Evolutionary conservation across 495 filamentous ascomycete genomes (phyloP).

Genomic region (Xylaria telfairii): DNA sequence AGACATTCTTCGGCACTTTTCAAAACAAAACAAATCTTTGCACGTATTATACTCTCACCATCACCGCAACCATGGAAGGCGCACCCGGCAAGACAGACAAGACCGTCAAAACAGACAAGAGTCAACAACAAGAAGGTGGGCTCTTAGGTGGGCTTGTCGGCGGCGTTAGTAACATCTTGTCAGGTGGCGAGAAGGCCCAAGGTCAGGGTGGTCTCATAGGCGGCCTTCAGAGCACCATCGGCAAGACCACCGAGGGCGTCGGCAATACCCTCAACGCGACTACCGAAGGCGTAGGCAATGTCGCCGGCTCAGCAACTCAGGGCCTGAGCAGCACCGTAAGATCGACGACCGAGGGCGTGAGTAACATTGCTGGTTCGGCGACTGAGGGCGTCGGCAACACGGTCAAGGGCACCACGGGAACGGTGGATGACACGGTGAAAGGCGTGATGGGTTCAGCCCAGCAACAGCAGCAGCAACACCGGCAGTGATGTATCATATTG

Average conservation of each 20-base stretch:
- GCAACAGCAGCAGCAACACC: constrained; percentile 6
- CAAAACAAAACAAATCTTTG: background rate
- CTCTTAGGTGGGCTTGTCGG: constrained; percentile 45
- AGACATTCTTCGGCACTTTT: background rate
- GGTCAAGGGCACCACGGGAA: constrained; percentile 29
- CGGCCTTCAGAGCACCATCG: constrained; percentile 40
- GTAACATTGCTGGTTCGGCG: constrained; percentile 38
- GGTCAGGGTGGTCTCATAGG: constrained; percentile 51
- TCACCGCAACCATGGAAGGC: constrained; percentile 11
- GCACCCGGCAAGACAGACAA: constrained; percentile 8
- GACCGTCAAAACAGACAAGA: constrained; percentile 7
- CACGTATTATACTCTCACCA: background rate
- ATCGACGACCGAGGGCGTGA: constrained; percentile 42
- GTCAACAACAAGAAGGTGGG: constrained; percentile 32
- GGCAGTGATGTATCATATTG: background rate
- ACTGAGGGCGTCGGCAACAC: constrained; percentile 35
- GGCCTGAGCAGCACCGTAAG: constrained; percentile 34
- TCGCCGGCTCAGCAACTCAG: constrained; percentile 39
- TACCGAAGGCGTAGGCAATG: constrained; percentile 41
- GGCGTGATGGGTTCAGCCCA: constrained; percentile 29
- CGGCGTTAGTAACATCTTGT: constrained; percentile 47
- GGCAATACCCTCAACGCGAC: constrained; percentile 38
- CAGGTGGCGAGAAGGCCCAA: constrained; percentile 47
- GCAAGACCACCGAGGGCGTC: constrained; percentile 45
- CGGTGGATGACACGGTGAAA: constrained; percentile 34